Conservation (phyloP, 176 grass and related monocot genomes). For the Raddia distichophylla region DNA sequence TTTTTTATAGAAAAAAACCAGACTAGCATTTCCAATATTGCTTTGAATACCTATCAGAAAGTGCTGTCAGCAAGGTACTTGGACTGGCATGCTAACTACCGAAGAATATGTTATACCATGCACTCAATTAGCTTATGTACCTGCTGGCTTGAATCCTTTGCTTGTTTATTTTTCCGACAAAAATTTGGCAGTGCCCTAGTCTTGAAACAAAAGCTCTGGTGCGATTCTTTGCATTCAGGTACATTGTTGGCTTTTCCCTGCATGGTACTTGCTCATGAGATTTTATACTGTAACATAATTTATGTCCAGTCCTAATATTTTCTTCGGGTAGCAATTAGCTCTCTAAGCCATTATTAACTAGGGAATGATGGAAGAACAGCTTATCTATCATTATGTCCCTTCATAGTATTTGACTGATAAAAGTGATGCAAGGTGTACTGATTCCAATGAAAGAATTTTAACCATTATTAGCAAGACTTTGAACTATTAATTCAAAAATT, state of each 20-base stretch:
- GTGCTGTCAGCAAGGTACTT: neutral
- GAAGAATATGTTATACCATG: neutral
- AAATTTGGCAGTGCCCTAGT: constrained; percentile 62
- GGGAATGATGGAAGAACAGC: neutral
- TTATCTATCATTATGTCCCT: neutral
- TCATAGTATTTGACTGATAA: neutral
- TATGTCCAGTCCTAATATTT: neutral
- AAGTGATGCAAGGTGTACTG: neutral
- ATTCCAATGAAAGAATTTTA: neutral
- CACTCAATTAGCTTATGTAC: constrained; percentile 36
- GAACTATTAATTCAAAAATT: too few species aligned
- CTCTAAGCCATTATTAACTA: neutral
- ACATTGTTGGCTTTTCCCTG: constrained; percentile 56
- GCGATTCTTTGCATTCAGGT: constrained; percentile 41
- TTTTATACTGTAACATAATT: constrained; percentile 18
- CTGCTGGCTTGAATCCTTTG: constrained; percentile 57
- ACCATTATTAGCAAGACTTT: neutral
- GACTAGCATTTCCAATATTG: neutral
- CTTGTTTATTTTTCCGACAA: constrained; percentile 53
- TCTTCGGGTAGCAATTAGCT: neutral
- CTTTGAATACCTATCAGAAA: neutral
- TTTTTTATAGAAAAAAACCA: neutral
- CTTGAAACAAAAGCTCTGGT: constrained; percentile 56
- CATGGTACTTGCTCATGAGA: neutral
- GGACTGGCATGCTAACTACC: neutral